Evolutionary conservation across 768 basidiomycete genomes (phyloP).

Genomic region (Candolleomyces efflorescens): DNA sequence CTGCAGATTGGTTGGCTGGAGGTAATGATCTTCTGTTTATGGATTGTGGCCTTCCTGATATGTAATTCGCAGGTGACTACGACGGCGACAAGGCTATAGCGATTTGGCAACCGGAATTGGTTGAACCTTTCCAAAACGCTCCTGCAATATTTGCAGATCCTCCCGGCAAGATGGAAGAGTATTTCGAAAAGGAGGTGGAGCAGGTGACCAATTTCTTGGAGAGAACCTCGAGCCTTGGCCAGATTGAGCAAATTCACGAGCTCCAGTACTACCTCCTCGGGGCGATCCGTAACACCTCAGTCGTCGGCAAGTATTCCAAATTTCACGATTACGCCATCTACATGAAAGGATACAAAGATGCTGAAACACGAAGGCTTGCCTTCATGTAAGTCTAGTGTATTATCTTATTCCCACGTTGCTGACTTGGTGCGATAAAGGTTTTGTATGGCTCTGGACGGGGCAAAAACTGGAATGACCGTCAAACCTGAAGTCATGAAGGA

Average conservation of each 20-base stretch:
- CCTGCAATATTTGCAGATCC: slow-evolving; percentile 42
- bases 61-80: slow-evolving; percentile 49
- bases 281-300: slow-evolving; percentile 37
- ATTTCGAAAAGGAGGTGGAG: slow-evolving; percentile 41
- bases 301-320: slow-evolving; percentile 52
- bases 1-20: slow-evolving; percentile 61
- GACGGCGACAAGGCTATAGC: slow-evolving; percentile 62
- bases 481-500: slow-evolving; percentile 22
- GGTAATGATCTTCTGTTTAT: slow-evolving; percentile 31
- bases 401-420: not conserved
- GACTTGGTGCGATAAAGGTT: slow-evolving; percentile 25
- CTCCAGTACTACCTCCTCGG: slow-evolving; percentile 51
- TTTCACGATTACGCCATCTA: slow-evolving; percentile 58
- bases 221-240: slow-evolving; percentile 17
- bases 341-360: slow-evolving; percentile 44
- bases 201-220: slow-evolving; percentile 40
- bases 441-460: slow-evolving; percentile 52
- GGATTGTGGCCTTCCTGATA: not conserved
- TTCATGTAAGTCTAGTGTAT: slow-evolving; percentile 33
- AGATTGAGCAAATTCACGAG: slow-evolving; percentile 24
- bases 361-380: slow-evolving; percentile 48
- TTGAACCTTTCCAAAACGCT: slow-evolving; percentile 52
- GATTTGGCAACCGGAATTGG: slow-evolving; percentile 56
- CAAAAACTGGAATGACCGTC: slow-evolving; percentile 56
- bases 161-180: slow-evolving; percentile 36